phyloP scores from a whole-genome alignment of 129 eudicot genomes.

The Pulicaria dysenterica region DNA sequence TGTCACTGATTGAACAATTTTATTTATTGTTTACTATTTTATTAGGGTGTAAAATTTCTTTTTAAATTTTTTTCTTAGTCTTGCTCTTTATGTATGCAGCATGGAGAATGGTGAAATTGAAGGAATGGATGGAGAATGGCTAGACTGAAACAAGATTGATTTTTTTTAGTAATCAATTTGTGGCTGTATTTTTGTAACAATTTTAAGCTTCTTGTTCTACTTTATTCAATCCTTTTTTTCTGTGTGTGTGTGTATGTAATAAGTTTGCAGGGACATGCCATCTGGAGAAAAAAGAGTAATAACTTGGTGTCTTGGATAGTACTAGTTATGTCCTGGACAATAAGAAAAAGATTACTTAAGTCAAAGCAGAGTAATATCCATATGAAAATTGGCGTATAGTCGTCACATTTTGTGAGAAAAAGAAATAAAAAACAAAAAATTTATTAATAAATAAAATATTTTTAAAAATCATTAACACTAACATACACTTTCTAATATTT shows the following conservation, averaged over 20 bases:
- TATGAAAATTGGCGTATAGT: no score
- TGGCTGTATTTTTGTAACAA: conserved; percentile 25
- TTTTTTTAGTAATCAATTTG: conserved; percentile 37
- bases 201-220: conserved; percentile 6
- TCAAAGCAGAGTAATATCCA: no score
- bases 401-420: no score
- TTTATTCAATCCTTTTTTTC: background rate
- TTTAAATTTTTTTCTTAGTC: background rate
- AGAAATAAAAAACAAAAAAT: no score
- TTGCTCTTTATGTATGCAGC: conserved; percentile 40
- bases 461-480: no score
- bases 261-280: conserved; percentile 27
- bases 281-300: conserved; percentile 7
- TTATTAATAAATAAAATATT: no score
- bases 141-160: conserved; percentile 53
- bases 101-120: conserved; percentile 74
- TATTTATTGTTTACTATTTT: background rate
- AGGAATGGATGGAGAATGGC: conserved; percentile 74
- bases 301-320: no score
- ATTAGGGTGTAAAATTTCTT: conserved; percentile 13
- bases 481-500: no score
- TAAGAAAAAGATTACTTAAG: no score
- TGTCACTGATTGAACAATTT: background rate
- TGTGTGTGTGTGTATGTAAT: background rate
- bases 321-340: no score